Evolutionary conservation across 2,329 filamentous ascomycete species (phyloP), one percentile per base, ranked within the genome.

Genomic region (Periconia macrospinosa): DNA sequence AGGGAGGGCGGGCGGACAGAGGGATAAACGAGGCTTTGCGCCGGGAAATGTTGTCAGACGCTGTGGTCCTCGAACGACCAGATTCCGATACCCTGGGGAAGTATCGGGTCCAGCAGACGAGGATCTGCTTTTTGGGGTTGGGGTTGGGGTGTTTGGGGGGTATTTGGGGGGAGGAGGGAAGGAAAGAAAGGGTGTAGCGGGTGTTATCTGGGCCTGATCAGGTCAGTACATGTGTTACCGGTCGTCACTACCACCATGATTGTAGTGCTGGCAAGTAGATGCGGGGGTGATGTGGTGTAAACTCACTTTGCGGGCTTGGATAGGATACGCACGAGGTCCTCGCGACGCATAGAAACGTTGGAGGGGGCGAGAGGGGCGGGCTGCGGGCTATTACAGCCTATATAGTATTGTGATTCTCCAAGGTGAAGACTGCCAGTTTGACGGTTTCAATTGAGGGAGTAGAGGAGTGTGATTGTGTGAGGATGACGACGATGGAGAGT

Each of bases 231-330:
- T 49, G 43, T 27, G 23, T 37, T 56, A 14, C 59, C 49, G 30
- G 42, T 27, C 9, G 45, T 18, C 18, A 51, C 46, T 45, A 41
- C 44, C 46, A 23, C 44, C 42, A 37, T 14, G 33, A 3, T 37
- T 37, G 33, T 37, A 37, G 33, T 37, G 33, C 15, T 37, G 33
- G 11, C 33, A 37, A n/a, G 33, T 37, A 3, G 33, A 5, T 13
- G 33, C 15, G 33, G 33, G 11, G 33, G 33, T 41, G 44, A 35
- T 45, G 55, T 52, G 49, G 48, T 44, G 30, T 30, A 50, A 44
- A 80, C 89, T 74, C 79, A 96, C 92, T 96, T 96, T 77, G 91
- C 90, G 74, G 91, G 91, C 83, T 94, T 94, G 75, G 91, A 95
- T 69, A 96, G 86, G 81, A 95, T 94, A 80, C 91, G 90, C 74